Base-by-base conservation (phyloP, 2,329 filamentous ascomycete species). In the Chrysosporium keratinophilum region DNA sequence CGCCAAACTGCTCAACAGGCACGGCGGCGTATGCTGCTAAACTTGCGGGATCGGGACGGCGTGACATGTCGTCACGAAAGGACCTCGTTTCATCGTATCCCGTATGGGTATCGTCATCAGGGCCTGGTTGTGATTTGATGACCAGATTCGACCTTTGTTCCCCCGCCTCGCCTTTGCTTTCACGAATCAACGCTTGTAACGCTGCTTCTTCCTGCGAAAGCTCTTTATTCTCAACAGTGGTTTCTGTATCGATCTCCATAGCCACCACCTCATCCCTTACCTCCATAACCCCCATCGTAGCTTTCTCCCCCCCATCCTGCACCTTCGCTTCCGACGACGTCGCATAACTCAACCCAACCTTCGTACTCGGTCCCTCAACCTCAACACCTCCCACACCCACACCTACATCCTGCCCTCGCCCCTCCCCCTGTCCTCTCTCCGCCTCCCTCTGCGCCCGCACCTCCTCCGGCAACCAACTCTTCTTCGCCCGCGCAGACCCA, bases 1-100 rank as follows among this genome's bases (percentile, higher is more conserved):
- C 86, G 6, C 93, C 93, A 60, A 97, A 98, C 62, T 96, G 89
- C 61, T 96, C 91, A 14, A 97, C 88, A 0, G 93, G 91, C 57
- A 95, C 85, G 11, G 85, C 83, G 55, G 86, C 84, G 71, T 97
- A 97, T 63, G 93, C 88, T 34, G 87, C 86, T 15, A 95, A 73
- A 0, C 83, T 87, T 3, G 88, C 84, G 31, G 81, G 77, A 19
- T 88, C 85, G 1, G 88, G 89, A 0, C 88, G 84, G 23, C 79
- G 74, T 11, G 79, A 76, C 31, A 90, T 78, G 65, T 91, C 87
- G 23, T 80, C 78, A 33, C 76, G 75, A 63, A 88, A 90, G 2
- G 82, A 82, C 56, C 85, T 83, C 3, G 65, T 65, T 54, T 74
- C 71, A 47, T 69, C 69, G 47, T 69, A 65, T 1, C 62, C 59